Conservation (phyloP, 805 yeast species). For the Lachancea waltii region DNA sequence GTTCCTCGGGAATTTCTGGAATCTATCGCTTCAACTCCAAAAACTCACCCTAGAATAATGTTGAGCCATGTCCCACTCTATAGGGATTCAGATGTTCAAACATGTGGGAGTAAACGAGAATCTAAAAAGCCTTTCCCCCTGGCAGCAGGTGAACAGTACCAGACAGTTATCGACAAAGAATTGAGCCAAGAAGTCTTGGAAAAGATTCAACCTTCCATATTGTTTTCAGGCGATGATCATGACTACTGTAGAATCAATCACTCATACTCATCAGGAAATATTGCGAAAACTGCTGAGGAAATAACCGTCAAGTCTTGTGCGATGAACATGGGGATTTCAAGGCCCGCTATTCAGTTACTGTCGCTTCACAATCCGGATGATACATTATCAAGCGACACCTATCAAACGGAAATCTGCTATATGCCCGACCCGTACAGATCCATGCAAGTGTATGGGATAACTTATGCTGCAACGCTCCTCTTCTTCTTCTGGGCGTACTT, state of each 20-base stretch:
- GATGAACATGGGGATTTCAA: conserved; percentile 84
- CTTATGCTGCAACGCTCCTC: conserved; percentile 18
- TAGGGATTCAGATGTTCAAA: conserved; percentile 53
- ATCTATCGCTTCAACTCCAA: conserved; percentile 26
- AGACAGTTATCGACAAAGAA: conserved; percentile 70
- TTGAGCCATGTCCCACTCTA: conserved; percentile 85
- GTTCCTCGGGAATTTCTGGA: conserved; percentile 50
- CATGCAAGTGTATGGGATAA: conserved; percentile 31
- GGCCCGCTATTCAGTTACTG: conserved; percentile 82
- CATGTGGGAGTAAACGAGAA: conserved; percentile 78
- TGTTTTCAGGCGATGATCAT: conserved; percentile 94
- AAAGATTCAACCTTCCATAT: conserved; percentile 54
- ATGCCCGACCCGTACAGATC: conserved; percentile 50
- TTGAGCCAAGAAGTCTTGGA: conserved; percentile 53
- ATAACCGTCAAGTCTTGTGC: conserved; percentile 84
- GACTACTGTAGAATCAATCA: conserved; percentile 85
- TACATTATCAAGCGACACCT: conserved; percentile 20
- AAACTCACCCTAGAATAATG: conserved; percentile 53
- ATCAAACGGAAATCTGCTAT: conserved; percentile 46
- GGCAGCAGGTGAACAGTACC: conserved; percentile 75
- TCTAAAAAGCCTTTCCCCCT: conserved; percentile 59
- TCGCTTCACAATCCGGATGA: conserved; percentile 49
- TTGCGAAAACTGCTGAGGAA: conserved; percentile 46
- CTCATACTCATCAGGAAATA: conserved; percentile 22
- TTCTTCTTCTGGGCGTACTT: conserved; percentile 23